Evolutionary conservation across 2,329 filamentous ascomycete genomes (phyloP).

Genomic region (Colletotrichum sublineola): DNA sequence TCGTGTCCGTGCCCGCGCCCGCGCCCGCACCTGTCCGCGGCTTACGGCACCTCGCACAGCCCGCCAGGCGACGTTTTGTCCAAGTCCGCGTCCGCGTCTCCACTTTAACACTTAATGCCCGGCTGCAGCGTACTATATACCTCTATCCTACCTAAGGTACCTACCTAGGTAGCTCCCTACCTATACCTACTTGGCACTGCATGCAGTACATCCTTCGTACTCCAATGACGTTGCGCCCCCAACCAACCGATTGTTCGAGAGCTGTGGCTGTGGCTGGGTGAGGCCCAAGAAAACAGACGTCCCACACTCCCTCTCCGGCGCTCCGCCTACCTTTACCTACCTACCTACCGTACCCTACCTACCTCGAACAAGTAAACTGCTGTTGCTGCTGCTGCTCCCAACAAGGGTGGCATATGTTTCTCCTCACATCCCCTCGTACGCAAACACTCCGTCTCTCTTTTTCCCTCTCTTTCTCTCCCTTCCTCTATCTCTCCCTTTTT

Average conservation of each 20-base stretch:
- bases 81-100: not conserved
- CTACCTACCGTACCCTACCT: not conserved
- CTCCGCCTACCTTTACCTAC: not conserved
- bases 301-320: slow-evolving; percentile 5
- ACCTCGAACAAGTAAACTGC: not conserved
- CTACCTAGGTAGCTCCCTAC: too few relatives aligned
- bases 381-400: slow-evolving; percentile 11
- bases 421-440: slow-evolving; percentile 42
- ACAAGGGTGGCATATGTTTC: slow-evolving; percentile 18
- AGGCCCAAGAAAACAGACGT: slow-evolving; percentile 22
- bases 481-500: slow-evolving; percentile 13
- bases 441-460: not conserved
- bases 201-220: not conserved
- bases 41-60: slow-evolving; percentile 34
- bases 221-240: slow-evolving; percentile 39
- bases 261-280: slow-evolving; percentile 31
- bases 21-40: slow-evolving; percentile 24
- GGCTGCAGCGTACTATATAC: not conserved
- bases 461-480: slow-evolving; percentile 18
- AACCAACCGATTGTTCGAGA: slow-evolving; percentile 19
- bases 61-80: slow-evolving; percentile 25
- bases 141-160: too few relatives aligned
- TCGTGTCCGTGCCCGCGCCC: slow-evolving; percentile 13
- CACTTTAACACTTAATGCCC: not conserved
- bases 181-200: too few relatives aligned